These are phyloP conservation scores for Rhynchosporium secalis DNA, from an alignment of 2,329 filamentous ascomycete species.

Conservation along the genomic window DNA sequence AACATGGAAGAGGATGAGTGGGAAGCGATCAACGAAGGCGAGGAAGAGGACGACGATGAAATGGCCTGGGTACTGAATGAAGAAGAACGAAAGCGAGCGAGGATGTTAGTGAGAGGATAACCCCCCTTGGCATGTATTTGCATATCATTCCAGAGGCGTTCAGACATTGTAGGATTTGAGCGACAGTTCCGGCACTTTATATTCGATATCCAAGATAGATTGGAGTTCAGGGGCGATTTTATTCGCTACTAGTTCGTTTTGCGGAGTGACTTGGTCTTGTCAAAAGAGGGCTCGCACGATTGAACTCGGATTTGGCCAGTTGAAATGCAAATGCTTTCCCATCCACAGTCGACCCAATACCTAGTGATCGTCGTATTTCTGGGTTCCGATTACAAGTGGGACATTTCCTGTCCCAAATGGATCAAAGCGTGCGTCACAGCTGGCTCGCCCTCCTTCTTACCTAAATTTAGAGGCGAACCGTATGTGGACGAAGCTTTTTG, in stretches of 20 bases:
- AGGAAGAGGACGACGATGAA: constrained; percentile 57
- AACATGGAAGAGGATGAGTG: constrained; percentile 97
- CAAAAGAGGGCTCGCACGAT: no score
- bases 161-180: constrained; percentile 12
- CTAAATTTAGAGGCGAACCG: constrained; percentile 17
- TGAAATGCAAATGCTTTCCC: no score
- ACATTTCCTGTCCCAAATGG: constrained; percentile 56
- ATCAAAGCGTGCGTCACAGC: constrained; percentile 44
- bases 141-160: not conserved
- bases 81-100: constrained; percentile 73
- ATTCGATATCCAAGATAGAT: constrained; percentile 6
- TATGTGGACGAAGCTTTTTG: constrained; percentile 19
- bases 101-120: constrained; percentile 59
- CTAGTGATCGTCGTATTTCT: constrained; percentile 44
- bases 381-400: constrained; percentile 54
- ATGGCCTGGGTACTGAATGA: constrained; percentile 70
- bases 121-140: not conserved
- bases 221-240: not conserved
- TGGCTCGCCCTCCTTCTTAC: constrained; percentile 40
- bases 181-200: not conserved
- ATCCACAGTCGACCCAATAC: not conserved
- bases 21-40: constrained; percentile 66
- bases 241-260: not conserved
- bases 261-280: not conserved
- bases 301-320: no score